Evolutionary conservation across 202 grass and related monocot species (phyloP).

Genomic region (Dendrocalamus latiflorus): DNA sequence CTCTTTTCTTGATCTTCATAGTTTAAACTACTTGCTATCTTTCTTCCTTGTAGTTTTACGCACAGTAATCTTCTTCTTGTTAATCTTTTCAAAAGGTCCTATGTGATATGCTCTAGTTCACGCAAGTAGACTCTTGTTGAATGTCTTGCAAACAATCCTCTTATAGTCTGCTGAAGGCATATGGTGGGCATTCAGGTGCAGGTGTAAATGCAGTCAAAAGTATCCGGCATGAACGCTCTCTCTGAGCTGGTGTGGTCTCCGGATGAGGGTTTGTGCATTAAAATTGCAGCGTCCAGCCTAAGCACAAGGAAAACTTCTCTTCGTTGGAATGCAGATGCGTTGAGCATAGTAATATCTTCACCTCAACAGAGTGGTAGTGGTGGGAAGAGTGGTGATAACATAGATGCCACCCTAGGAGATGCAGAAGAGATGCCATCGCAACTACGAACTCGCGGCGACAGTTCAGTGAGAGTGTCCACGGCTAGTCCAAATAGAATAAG

Average conservation of each 20-base stretch:
- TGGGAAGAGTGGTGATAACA: slow-evolving; percentile 28
- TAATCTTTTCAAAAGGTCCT: neutral
- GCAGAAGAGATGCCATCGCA: slow-evolving; percentile 45
- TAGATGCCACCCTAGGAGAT: slow-evolving; percentile 21
- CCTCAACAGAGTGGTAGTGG: slow-evolving; percentile 39
- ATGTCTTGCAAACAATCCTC: neutral
- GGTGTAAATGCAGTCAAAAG: slow-evolving; percentile 89
- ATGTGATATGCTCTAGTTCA: neutral
- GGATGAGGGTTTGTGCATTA: slow-evolving; percentile 70
- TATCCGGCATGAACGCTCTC: slow-evolving; percentile 60
- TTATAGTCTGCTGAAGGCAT: slow-evolving; percentile 38
- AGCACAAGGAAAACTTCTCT: slow-evolving; percentile 63
- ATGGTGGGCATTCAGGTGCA: slow-evolving; percentile 58
- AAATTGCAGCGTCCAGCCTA: slow-evolving; percentile 54
- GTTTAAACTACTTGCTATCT: neutral
- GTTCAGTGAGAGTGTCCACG: slow-evolving; percentile 32
- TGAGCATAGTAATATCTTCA: slow-evolving; percentile 68
- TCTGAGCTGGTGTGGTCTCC: slow-evolving; percentile 91
- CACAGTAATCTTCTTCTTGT: neutral
- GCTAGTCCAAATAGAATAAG: slow-evolving; percentile 24
- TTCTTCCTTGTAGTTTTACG: neutral
- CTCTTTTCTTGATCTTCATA: neutral
- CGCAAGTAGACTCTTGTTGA: neutral
- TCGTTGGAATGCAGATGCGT: slow-evolving; percentile 69
- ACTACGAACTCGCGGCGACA: slow-evolving; percentile 22